Evolutionary conservation across 1,284 basidiomycete species (phyloP), one percentile per base, ranked within the genome.

Genomic region (Earliella scabrosa): DNA sequence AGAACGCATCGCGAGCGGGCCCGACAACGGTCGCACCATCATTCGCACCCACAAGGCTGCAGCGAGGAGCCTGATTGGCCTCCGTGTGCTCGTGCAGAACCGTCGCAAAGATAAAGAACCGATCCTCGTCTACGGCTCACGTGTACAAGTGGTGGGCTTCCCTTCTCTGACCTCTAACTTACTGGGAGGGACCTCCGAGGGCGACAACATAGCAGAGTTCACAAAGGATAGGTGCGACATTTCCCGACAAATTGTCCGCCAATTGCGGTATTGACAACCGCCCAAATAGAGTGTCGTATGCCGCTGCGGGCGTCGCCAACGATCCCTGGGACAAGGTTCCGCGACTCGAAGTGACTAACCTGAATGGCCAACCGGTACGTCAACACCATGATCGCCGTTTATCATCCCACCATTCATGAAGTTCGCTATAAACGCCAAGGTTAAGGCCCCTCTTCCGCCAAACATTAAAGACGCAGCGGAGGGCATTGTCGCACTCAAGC

Each of bases 61-160:
- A 3, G 40, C 48, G 10, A 43, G 41, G 10, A 60, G 45, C 36
- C 45, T 56, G 5, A 29, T 60, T 27, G 31, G 35, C 18, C 47
- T 60, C 43, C 27, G 39, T n/a, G 50, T 60, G 5, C 48, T 60
- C 35, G 54, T 60, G 18, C 58, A 60, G 27, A 60, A 60, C 39
- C 54, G 58, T 23, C 54, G 54, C 34, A 60, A 56, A 38, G 58
- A 60, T 10, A 54, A 51, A 29, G 21, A 14, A 1, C 31, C 51
- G 24, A 40, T 60, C 18, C 39, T 56, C 6, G 29, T 59, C 9
- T 59, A 43, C 20, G 58, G 26, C 4, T 54, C 58, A 10, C 54
- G 48, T 14, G 40, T 51, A 26, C 58, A 60, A 40, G 54, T 49
- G 18, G 51, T 54, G 18, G 39, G 54, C 40, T 50, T 47, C 13